These are phyloP conservation scores for Botrytis squamosa DNA, from an alignment of 2,329 filamentous ascomycete species.

Conservation along the genomic window DNA sequence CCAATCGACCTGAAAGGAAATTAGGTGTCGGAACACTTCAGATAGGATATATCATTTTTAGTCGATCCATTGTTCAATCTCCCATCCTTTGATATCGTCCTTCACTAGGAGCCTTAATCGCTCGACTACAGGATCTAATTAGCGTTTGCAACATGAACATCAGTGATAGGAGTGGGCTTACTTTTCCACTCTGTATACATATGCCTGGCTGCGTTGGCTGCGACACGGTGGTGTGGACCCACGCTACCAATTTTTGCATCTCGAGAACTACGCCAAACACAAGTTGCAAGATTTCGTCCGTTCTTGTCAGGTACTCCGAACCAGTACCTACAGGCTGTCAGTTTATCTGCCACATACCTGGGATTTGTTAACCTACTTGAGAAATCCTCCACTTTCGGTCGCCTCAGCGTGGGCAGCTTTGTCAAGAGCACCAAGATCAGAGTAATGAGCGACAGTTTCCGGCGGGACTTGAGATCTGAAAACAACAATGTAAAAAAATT, in stretches of 20 bases:
- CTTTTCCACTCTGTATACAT: constrained; percentile 65
- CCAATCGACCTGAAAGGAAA: not conserved
- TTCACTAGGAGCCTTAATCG: constrained; percentile 67
- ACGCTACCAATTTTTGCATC: constrained; percentile 60
- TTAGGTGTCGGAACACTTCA: not conserved
- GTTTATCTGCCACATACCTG: not conserved
- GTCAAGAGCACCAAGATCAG: constrained; percentile 70
- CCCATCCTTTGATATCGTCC: constrained; percentile 64
- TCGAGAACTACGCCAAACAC: constrained; percentile 60
- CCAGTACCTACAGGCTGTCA: constrained; percentile 65
- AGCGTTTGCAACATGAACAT: not conserved
- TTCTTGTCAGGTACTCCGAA: constrained; percentile 72
- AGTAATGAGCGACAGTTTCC: constrained; percentile 56
- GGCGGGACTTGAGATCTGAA: constrained; percentile 74
- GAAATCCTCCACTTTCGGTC: constrained; percentile 71
- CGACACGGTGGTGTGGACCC: constrained; percentile 62
- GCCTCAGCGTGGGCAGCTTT: constrained; percentile 79
- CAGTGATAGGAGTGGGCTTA: not conserved
- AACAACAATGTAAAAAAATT: constrained; percentile 77
- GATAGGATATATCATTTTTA: constrained; percentile 19
- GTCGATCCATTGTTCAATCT: constrained; percentile 57
- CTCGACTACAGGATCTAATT: constrained; percentile 47
- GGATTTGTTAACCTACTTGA: constrained; percentile 57
- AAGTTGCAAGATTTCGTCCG: constrained; percentile 79
- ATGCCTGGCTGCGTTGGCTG: constrained; percentile 61